Conservation (phyloP, 768 basidiomycete species). For the Butyriboletus loyo region DNA sequence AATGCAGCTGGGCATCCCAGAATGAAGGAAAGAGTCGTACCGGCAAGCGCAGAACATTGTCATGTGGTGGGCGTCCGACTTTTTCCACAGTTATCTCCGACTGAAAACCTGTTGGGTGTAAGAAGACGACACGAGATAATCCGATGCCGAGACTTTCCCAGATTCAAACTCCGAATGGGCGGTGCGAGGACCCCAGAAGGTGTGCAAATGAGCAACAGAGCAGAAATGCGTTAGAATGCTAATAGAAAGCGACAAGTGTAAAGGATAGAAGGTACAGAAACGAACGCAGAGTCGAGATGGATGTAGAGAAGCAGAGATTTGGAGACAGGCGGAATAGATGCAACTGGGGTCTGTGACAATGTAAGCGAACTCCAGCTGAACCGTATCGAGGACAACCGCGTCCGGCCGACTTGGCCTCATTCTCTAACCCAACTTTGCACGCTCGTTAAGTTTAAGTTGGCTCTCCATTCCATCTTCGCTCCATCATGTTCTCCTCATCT, state of each 20-base stretch:
- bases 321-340: neutral
- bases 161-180: neutral
- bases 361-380: neutral
- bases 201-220: neutral
- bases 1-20: neutral
- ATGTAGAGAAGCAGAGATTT: neutral
- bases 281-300: neutral
- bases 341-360: conserved; percentile 2
- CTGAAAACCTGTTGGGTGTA: no score
- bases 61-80: no score
- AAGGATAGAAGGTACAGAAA: neutral
- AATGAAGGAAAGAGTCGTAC: no score
- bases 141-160: no score
- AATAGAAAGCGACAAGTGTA: no score
- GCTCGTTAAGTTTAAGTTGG: conserved; percentile 4
- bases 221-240: no score
- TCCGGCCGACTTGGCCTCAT: neutral
- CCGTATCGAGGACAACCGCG: neutral
- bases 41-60: no score
- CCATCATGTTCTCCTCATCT: conserved; percentile 30
- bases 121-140: no score
- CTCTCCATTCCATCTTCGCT: conserved; percentile 7
- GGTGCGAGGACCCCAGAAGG: neutral
- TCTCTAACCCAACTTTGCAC: conserved; percentile 6
- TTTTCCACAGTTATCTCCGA: no score